These are phyloP conservation scores for Endoconidiophora laricicola DNA, from an alignment of 2,329 filamentous ascomycete genomes.

Conservation along the genomic window DNA sequence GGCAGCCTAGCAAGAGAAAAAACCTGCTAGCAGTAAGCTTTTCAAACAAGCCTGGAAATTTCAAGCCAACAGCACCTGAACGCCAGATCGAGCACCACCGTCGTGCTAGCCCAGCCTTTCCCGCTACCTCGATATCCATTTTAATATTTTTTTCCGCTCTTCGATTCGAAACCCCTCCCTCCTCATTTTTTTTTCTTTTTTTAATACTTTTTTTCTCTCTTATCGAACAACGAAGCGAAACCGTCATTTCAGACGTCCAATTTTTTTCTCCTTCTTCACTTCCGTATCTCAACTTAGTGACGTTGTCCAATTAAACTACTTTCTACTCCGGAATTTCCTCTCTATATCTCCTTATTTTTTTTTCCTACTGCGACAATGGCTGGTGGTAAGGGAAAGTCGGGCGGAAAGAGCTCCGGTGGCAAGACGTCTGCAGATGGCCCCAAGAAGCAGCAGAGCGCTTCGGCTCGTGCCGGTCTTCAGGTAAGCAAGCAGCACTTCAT, in stretches of 20 bases:
- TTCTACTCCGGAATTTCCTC: not conserved
- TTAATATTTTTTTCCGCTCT: not conserved
- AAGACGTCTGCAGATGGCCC: slow-evolving; percentile 50
- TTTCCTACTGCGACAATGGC: slow-evolving; percentile 31
- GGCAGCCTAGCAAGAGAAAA: too few species aligned
- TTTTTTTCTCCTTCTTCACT: slow-evolving; percentile 3
- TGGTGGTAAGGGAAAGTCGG: slow-evolving; percentile 88
- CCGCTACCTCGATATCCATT: not conserved
- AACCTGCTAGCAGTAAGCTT: too few species aligned
- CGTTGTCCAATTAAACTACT: not conserved
- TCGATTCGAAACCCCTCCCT: slow-evolving; percentile 5
- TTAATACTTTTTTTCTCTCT: slow-evolving; percentile 1
- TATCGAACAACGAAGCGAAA: slow-evolving; percentile 5
- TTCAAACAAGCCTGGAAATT: too few species aligned
- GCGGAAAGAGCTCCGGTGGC: slow-evolving; percentile 74
- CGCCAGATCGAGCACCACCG: too few species aligned
- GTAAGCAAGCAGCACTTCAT: slow-evolving; percentile 37
- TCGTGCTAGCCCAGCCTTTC: slow-evolving; percentile 5
- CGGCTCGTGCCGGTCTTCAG: slow-evolving; percentile 86
- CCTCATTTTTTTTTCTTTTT: not conserved
- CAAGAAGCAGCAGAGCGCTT: slow-evolving; percentile 91
- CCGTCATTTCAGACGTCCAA: not conserved
- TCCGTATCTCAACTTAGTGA: not conserved
- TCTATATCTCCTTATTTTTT: not conserved
- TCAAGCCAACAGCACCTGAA: not conserved